phyloP scores from a whole-genome alignment of 1,284 basidiomycete species.

The Tranzscheliella williamsii region DNA sequence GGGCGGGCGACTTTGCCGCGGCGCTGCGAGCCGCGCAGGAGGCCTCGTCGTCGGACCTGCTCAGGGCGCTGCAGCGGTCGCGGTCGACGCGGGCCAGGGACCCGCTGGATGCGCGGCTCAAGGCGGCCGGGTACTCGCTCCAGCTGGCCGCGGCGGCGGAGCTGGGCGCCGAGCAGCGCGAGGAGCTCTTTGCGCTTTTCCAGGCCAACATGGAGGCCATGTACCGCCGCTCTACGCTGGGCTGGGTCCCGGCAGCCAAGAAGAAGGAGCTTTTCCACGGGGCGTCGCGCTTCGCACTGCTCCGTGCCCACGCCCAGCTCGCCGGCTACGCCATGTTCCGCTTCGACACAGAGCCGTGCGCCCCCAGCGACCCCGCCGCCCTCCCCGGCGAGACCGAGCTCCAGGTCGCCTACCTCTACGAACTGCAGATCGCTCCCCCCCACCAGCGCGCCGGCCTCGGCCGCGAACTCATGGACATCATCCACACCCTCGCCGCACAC shows the following conservation, averaged over 20 bases:
- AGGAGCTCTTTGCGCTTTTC: conserved; percentile 28
- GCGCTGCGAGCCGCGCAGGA: conserved; percentile 5
- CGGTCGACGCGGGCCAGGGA: conserved; percentile 14
- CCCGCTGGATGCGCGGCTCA: conserved; percentile 9
- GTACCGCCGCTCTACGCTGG: conserved; percentile 24
- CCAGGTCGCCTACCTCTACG: conserved; percentile 36
- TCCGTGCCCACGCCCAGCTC: conserved; percentile 24
- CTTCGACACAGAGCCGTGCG: conserved; percentile 32
- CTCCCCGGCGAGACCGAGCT: conserved; percentile 8
- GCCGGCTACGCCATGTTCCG: conserved; percentile 28
- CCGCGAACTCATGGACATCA: conserved; percentile 12
- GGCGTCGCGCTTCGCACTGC: conserved; percentile 22
- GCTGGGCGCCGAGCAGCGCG: conserved; percentile 27
- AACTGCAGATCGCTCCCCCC: conserved; percentile 13
- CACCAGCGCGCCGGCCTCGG: conserved; percentile 31
- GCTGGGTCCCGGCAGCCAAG: conserved; percentile 26
- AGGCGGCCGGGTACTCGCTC: conserved; percentile 5
- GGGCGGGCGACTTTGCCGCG: conserved; percentile 5
- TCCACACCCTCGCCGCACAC: conserved; percentile 5
- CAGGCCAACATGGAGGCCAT: conserved; percentile 36
- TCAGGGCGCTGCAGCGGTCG: conserved; percentile 6
- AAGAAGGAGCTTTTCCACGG: conserved; percentile 19
- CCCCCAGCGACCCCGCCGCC: conserved; percentile 2
- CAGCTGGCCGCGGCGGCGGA: conserved; percentile 5
- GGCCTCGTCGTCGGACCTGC: conserved; percentile 1